Base-by-base conservation (phyloP, 768 basidiomycete species). In the Mycena galericulata region DNA sequence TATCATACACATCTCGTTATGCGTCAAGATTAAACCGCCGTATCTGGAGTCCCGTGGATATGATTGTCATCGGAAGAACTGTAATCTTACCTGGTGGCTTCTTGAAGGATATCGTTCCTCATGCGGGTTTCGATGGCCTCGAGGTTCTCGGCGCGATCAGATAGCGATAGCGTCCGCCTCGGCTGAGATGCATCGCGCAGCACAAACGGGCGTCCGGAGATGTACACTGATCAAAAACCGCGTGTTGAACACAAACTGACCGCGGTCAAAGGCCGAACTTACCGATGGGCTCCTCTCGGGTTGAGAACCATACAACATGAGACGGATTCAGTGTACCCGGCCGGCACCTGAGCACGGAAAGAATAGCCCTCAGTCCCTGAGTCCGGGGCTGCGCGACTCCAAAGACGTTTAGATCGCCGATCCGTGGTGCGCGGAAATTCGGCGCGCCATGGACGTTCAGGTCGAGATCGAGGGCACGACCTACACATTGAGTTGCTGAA, bases 331-430 rank as follows among this genome's bases (percentile, higher is more conserved):
- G 74, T 34, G 84, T 86, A 60, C 86, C 88, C 11, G 93, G 93
- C 30, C 91, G 83, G 70, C 92, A 93, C 38, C 91, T 84, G 8
- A 99, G 87, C 14, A 96, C 85, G 24, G 95, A 95, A 5, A 99
- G 82, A 55, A 99, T 94, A 3, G 95, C 96, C 50, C 94, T 86
- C 14, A 99, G 84, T 4, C 97, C 98, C 71, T 95, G 93, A 1
- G 94, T 90, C 2, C 97, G 93, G 15, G 98, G 98, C 76, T 99
- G 98, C 2, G 98, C 97, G 7, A 92, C 95, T 17, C 97, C 98
- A 75, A 93, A 99, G 2, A 99, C 95, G 72, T 97, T 97, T 36
- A 98, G 85, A 63, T 88, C 87, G 29, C 90, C 91, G 53, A 90
- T 86, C 56, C 89, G 86, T 11, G 96, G 92, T 15, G 93, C 90